Percentiles rank a stretch among this genome's conserved stretches.
phyloP scores from a whole-genome alignment of 2,329 filamentous ascomycete species.

The Penicillium occitanis region DNA sequence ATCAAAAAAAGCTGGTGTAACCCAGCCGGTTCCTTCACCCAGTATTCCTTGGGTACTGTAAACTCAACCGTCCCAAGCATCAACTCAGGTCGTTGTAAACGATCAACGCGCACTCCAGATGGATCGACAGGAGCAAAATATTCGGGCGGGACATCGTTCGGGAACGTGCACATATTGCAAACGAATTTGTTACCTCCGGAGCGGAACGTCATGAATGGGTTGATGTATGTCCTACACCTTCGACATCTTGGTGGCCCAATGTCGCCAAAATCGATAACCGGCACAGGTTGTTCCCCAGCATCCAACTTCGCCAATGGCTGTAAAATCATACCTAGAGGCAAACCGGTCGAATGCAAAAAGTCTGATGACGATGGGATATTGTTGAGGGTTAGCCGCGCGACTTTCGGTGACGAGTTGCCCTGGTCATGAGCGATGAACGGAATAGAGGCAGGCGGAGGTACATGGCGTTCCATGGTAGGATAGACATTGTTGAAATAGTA shows the following conservation, averaged over 20 bases:
- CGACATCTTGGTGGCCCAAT: slow-evolving; percentile 85
- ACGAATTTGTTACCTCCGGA: slow-evolving; percentile 94
- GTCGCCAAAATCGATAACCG: slow-evolving; percentile 93
- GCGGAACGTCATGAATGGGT: slow-evolving; percentile 97
- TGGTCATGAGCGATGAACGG: slow-evolving; percentile 95
- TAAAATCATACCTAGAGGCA: slow-evolving; percentile 83
- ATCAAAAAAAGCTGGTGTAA: slow-evolving; percentile 87
- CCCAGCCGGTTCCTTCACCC: slow-evolving; percentile 89
- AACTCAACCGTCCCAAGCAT: slow-evolving; percentile 93
- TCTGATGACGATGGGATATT: slow-evolving; percentile 85
- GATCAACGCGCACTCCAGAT: slow-evolving; percentile 81
- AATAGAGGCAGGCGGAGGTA: slow-evolving; percentile 82
- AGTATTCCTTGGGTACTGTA: slow-evolving; percentile 96
- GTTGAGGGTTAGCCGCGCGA: slow-evolving; percentile 86
- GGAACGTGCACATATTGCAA: slow-evolving; percentile 96
- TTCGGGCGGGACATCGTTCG: slow-evolving; percentile 87
- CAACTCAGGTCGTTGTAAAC: slow-evolving; percentile 84
- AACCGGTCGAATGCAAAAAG: slow-evolving; percentile 72
- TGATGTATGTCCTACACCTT: slow-evolving; percentile 93
- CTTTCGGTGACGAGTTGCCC: slow-evolving; percentile 94
- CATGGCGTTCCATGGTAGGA: slow-evolving; percentile 90
- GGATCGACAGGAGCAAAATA: slow-evolving; percentile 93
- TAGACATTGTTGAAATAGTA: slow-evolving; percentile 87
- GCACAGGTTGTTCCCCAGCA: slow-evolving; percentile 80
- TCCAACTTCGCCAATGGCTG: slow-evolving; percentile 84